Evolutionary conservation across 495 filamentous ascomycete species (phyloP).

Genomic region (Xylaria longipes): DNA sequence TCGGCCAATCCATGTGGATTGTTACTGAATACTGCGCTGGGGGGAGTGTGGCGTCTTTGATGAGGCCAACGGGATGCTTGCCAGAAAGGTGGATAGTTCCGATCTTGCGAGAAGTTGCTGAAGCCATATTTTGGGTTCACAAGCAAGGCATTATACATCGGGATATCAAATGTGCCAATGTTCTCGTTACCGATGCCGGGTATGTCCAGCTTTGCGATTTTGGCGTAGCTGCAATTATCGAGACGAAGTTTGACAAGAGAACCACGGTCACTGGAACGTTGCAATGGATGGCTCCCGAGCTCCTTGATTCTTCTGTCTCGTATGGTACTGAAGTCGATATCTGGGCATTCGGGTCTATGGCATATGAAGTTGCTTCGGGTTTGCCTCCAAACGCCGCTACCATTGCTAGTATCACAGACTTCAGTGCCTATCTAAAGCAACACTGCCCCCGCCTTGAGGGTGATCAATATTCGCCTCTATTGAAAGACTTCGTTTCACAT

Average conservation of each 20-base stretch:
- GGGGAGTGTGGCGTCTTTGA: constrained; percentile 75
- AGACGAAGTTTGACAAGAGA: constrained; percentile 71
- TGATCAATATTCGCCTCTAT: no score
- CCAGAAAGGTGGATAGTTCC: constrained; percentile 53
- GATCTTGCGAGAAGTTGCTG: not conserved
- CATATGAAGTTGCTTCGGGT: constrained; percentile 79
- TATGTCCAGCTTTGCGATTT: constrained; percentile 81
- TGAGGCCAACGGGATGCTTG: constrained; percentile 55
- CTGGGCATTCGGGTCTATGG: constrained; percentile 80
- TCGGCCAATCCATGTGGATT: constrained; percentile 70
- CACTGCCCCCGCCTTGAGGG: no score
- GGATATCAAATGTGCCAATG: constrained; percentile 81
- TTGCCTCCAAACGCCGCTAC: constrained; percentile 68
- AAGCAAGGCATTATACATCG: constrained; percentile 78
- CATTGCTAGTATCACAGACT: no score
- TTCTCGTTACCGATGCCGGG: constrained; percentile 77
- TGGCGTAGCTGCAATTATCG: constrained; percentile 75
- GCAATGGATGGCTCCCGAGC: constrained; percentile 84
- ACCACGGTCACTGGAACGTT: constrained; percentile 81
- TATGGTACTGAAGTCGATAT: constrained; percentile 69
- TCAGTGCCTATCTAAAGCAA: no score
- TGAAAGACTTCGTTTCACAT: no score
- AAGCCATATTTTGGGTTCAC: constrained; percentile 54
- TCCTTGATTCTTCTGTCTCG: constrained; percentile 51
- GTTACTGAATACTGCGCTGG: constrained; percentile 82